Base-by-base conservation (phyloP, 2,329 filamentous ascomycete species). In the Pseudocercospora pini-densiflorae region DNA sequence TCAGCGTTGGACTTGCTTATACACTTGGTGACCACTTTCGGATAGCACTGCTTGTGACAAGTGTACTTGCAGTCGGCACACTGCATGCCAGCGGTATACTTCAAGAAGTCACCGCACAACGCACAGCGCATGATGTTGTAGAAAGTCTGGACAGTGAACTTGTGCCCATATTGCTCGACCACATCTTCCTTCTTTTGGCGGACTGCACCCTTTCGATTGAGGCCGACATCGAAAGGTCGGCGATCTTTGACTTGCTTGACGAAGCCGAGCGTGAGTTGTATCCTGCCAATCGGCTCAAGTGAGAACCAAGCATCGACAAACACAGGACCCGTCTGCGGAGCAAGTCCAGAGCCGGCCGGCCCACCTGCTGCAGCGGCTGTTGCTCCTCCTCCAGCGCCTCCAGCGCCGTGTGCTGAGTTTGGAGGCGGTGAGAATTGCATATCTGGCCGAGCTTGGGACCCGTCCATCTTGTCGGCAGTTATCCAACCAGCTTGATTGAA, bases 121-220 rank as follows among this genome's bases (percentile, higher is more conserved):
- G 95, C 95, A 81, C 95, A 99, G 69, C 95, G 94, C 95, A 99
- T 99, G 77, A 99, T 97, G 86, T 98, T 99, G 89, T 98, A 99
- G 81, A 99, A 99, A 79, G 97, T 95, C 79, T 97, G 94, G 76
- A 95, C 92, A 63, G 98, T 90, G 77, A 99, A 99, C 82, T 98
- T 99, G 89, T 99, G 95, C 58, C 95, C 95, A 78, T 97, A 97
- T 85, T 97, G 97, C 82, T 99, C 95, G 82, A 97, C 92, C 4
- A 99, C 90, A 76, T 98, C 94, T 80, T 99, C 95, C 83, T 99
- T 99, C 77, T 93, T 92, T 81, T 99, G 94, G 72, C 95, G 92
- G 72, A 99, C 93, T 70, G 95, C 95, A 76, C 94, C 95, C 82
- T 97, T 97, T 78, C 95, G 92, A 70, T 93, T 93, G 70, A 99